A percentile compares a stretch with the other conserved stretches of the same genome.
Evolutionary conservation across 78 protist species (phyloP).

Genomic region (Speleostelium caveatum): DNA sequence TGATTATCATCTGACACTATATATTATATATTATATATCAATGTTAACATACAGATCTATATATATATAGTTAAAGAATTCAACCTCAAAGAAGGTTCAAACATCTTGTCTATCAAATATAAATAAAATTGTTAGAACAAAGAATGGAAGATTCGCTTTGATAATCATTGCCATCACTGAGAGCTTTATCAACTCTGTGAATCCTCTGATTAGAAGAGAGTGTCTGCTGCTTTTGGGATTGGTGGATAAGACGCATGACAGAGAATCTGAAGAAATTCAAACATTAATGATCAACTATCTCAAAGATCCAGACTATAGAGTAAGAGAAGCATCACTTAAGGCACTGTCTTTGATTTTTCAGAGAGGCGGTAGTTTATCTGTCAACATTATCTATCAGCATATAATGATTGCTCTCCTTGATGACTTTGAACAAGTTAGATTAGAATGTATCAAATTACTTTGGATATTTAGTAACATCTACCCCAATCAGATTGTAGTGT

Average conservation of each 20-base stretch:
- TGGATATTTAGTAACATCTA: conserved; percentile 70
- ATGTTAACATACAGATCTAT: neutral
- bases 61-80: neutral
- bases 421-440: conserved; percentile 63
- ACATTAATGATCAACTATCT: conserved; percentile 35
- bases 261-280: conserved; percentile 41
- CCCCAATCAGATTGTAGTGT: conserved; percentile 25
- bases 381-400: conserved; percentile 22
- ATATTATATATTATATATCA: neutral
- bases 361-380: conserved; percentile 34
- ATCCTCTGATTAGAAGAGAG: conserved; percentile 46
- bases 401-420: conserved; percentile 28
- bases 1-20: neutral
- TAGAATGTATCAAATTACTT: conserved; percentile 73
- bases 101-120: conserved; percentile 18
- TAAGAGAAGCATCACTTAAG: conserved; percentile 39
- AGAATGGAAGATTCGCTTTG: neutral
- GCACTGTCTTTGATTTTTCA: conserved; percentile 32
- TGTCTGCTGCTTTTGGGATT: conserved; percentile 22
- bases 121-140: neutral
- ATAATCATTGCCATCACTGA: neutral
- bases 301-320: conserved; percentile 54
- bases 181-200: conserved; percentile 8
- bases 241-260: neutral
- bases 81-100: conserved; percentile 31